phyloP scores from a whole-genome alignment of 2,329 filamentous ascomycete species.

The Stachybotrys chartarum region DNA sequence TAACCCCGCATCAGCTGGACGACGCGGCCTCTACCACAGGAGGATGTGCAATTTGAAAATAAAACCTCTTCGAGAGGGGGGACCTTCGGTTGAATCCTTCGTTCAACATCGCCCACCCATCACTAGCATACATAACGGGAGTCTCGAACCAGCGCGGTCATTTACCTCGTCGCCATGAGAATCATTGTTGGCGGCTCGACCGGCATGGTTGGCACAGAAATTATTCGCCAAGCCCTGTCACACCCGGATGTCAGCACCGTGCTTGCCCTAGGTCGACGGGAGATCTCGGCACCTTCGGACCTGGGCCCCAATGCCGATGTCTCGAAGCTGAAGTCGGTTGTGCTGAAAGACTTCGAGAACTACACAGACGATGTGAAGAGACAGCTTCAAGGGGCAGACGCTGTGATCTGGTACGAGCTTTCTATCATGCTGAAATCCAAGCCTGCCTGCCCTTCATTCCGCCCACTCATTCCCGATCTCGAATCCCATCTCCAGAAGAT shows the following conservation, averaged over 20 bases:
- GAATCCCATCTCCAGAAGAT: no score
- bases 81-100: no score
- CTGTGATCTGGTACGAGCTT: constrained; percentile 31
- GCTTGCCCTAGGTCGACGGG: constrained; percentile 32
- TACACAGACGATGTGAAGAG: constrained; percentile 31
- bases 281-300: constrained; percentile 18
- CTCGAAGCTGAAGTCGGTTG: constrained; percentile 31
- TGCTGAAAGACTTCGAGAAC: constrained; percentile 29
- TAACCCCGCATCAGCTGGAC: no score
- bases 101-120: no score
- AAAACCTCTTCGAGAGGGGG: no score
- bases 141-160: no score
- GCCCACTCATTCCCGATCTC: no score
- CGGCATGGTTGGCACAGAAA: constrained; percentile 33
- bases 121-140: no score
- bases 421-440: neutral
- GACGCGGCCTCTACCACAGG: no score
- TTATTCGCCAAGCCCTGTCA: constrained; percentile 34
- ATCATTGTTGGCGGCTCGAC: constrained; percentile 34
- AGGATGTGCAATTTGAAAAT: no score
- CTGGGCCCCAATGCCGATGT: constrained; percentile 12
- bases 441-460: no score
- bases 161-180: constrained; percentile 25
- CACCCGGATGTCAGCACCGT: constrained; percentile 28
- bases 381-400: constrained; percentile 31